Conservation (phyloP, 345 rosid genomes). For the Chamaenerion angustifolium region DNA sequence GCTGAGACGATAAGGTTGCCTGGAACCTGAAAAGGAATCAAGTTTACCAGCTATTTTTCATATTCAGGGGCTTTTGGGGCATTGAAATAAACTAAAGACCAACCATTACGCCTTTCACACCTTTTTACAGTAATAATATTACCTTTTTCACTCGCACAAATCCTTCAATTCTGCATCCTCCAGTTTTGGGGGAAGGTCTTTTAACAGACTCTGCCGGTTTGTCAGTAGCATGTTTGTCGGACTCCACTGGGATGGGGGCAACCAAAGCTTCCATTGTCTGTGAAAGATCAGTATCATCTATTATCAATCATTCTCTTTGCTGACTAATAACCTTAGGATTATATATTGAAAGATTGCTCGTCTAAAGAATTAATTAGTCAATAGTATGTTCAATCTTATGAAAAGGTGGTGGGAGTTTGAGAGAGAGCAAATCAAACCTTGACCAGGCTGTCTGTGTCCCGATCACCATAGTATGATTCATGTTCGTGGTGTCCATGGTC, state of each 20-base stretch:
- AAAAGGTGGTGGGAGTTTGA: not conserved
- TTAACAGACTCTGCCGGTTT: constrained; percentile 29
- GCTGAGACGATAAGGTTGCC: constrained; percentile 88
- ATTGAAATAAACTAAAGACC: no score
- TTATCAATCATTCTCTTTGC: not conserved
- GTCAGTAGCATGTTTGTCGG: constrained; percentile 37
- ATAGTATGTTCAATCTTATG: not conserved
- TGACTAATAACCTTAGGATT: not conserved
- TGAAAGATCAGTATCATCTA: constrained; percentile 1
- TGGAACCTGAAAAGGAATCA: constrained; percentile 55
- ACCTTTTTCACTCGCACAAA: constrained; percentile 95
- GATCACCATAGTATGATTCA: constrained; percentile 97
- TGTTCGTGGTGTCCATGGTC: constrained; percentile 90
- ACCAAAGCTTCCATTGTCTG: constrained; percentile 69
- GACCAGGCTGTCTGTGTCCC: constrained; percentile 89
- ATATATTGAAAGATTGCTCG: not conserved
- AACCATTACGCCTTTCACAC: no score
- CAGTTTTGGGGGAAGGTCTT: constrained; percentile 74
- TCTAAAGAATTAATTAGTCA: not conserved
- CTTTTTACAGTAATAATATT: not conserved
- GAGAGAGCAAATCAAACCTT: constrained; percentile 30
- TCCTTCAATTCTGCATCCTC: constrained; percentile 97
- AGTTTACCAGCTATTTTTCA: not conserved
- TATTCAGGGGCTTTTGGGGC: not conserved
- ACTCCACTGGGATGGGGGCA: constrained; percentile 48